Conservation (phyloP, 2,329 filamentous ascomycete species). For the Arthrobotrys pseudoclavata region DNA sequence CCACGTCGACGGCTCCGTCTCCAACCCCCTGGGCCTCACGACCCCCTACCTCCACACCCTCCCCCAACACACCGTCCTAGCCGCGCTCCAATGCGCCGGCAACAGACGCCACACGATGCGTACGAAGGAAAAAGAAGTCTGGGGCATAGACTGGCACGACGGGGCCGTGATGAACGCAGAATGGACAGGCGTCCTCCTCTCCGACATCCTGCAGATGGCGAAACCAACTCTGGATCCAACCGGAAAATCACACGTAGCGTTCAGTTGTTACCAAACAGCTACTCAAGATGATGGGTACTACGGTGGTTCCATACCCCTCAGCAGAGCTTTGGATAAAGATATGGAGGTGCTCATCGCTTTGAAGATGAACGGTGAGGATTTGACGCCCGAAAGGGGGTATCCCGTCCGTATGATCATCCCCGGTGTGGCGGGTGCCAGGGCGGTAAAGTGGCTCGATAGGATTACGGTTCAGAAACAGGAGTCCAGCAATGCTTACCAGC, state of each 20-base stretch:
- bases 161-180: slow-evolving; percentile 88
- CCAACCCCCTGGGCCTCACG: slow-evolving; percentile 68
- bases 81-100: slow-evolving; percentile 88
- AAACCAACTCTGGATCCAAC: slow-evolving; percentile 70
- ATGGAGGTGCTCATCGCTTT: slow-evolving; percentile 88
- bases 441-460: slow-evolving; percentile 91
- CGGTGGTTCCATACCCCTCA: slow-evolving; percentile 70
- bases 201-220: slow-evolving; percentile 77
- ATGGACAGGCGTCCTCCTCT: slow-evolving; percentile 85
- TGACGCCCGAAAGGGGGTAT: slow-evolving; percentile 89
- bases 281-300: slow-evolving; percentile 87
- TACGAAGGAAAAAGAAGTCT: slow-evolving; percentile 91
- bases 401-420: slow-evolving; percentile 85
- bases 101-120: slow-evolving; percentile 87
- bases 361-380: slow-evolving; percentile 87
- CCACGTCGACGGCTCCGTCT: slow-evolving; percentile 70
- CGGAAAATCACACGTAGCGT: slow-evolving; percentile 70
- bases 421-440: slow-evolving; percentile 90
- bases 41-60: slow-evolving; percentile 70
- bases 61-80: slow-evolving; percentile 70
- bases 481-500: slow-evolving; percentile 72
- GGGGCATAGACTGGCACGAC: slow-evolving; percentile 94
- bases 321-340: slow-evolving; percentile 86
- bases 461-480: slow-evolving; percentile 80
- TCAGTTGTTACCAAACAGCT: slow-evolving; percentile 76